These are phyloP conservation scores for Zostera marina DNA, from an alignment of 116 monocot genomes.

Conservation along the genomic window DNA sequence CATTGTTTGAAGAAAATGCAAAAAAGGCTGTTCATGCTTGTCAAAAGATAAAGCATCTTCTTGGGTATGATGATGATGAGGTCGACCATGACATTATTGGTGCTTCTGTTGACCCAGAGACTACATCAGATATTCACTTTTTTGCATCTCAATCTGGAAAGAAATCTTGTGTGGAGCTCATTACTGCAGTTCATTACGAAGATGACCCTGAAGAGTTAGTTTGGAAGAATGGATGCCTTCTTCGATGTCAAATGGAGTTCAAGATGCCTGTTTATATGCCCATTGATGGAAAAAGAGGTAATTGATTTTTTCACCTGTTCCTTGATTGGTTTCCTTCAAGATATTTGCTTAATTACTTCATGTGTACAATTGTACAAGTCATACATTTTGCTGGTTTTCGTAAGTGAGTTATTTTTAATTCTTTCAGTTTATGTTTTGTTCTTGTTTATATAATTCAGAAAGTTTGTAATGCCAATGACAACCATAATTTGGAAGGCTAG, in stretches of 20 bases:
- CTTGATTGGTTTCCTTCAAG: background rate
- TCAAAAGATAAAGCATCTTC: conserved; percentile 27
- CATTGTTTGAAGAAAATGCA: conserved; percentile 32
- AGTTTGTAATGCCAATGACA: too few relatives aligned
- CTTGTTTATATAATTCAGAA: too few relatives aligned
- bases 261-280: conserved; percentile 67
- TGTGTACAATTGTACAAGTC: too few relatives aligned
- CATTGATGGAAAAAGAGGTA: conserved; percentile 38
- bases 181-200: conserved; percentile 42
- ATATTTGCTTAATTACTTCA: too few relatives aligned
- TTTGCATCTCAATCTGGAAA: conserved; percentile 28
- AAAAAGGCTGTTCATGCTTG: conserved; percentile 32
- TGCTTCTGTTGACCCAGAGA: conserved; percentile 18
- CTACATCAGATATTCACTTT: conserved; percentile 35
- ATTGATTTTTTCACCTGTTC: background rate
- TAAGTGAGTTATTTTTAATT: too few relatives aligned
- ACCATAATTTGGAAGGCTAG: too few relatives aligned
- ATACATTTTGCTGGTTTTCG: too few relatives aligned
- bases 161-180: conserved; percentile 18
- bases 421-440: too few relatives aligned
- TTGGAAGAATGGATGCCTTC: conserved; percentile 77
- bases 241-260: conserved; percentile 44
- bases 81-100: conserved; percentile 38
- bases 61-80: conserved; percentile 25
- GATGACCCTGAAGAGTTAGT: conserved; percentile 35